phyloP scores from a whole-genome alignment of 768 basidiomycete genomes.

The Hebeloma cylindrosporum region DNA sequence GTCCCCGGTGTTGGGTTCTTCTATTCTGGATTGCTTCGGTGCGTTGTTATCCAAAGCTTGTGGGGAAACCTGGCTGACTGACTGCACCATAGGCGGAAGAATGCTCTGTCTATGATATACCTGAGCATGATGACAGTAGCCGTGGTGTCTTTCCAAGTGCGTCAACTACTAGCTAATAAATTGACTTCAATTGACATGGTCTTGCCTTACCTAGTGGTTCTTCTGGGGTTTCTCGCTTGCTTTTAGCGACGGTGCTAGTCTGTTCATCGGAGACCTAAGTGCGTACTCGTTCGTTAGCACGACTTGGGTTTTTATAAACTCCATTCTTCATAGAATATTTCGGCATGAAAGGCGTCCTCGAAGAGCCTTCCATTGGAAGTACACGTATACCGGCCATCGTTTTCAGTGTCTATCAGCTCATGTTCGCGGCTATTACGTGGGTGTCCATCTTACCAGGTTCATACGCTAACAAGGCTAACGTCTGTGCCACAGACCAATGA shows the following conservation, averaged over 20 bases:
- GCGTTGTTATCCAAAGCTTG: background rate
- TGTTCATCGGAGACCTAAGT: constrained; percentile 86
- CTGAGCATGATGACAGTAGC: constrained; percentile 77
- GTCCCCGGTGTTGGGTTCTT: constrained; percentile 86
- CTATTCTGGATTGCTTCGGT: constrained; percentile 81
- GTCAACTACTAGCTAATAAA: constrained; percentile 15
- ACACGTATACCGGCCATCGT: constrained; percentile 69
- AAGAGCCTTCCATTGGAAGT: constrained; percentile 72
- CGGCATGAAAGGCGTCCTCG: constrained; percentile 75
- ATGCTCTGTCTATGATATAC: constrained; percentile 90
- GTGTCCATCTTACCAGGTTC: constrained; percentile 19
- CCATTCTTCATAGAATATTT: constrained; percentile 63
- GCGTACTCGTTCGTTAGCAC: constrained; percentile 24
- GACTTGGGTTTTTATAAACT: background rate
- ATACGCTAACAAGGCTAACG: background rate
- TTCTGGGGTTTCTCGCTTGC: constrained; percentile 97
- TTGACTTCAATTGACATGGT: background rate
- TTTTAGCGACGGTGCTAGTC: constrained; percentile 73
- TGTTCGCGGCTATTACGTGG: constrained; percentile 90
- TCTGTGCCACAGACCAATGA: constrained; percentile 57
- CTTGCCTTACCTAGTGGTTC: constrained; percentile 68
- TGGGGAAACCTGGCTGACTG: background rate
- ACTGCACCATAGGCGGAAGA: constrained; percentile 68
- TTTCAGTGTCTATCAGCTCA: constrained; percentile 85
- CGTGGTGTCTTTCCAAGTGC: constrained; percentile 81